A percentile compares a stretch with the other conserved stretches of the same genome.
phyloP scores from a whole-genome alignment of 2,329 filamentous ascomycete genomes.

The Penicillium fuscoglaucum region DNA sequence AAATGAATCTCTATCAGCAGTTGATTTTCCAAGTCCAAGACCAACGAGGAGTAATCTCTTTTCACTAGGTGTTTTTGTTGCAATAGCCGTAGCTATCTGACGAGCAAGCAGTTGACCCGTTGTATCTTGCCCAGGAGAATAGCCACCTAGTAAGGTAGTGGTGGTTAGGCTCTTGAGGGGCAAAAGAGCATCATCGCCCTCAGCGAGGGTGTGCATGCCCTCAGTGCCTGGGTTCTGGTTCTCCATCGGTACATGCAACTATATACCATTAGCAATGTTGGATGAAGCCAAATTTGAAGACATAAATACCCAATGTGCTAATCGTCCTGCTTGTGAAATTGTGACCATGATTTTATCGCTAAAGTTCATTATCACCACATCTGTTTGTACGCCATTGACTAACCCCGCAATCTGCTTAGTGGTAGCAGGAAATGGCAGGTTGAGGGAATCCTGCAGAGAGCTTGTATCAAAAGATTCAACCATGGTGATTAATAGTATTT shows the following conservation, averaged over 20 bases:
- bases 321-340: slow-evolving; percentile 76
- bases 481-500: slow-evolving; percentile 21
- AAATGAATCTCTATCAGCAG: slow-evolving; percentile 44
- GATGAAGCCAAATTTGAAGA: background rate
- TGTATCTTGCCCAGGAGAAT: slow-evolving; percentile 74
- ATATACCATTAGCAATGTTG: slow-evolving; percentile 10
- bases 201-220: slow-evolving; percentile 41
- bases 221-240: slow-evolving; percentile 38
- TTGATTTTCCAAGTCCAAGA: slow-evolving; percentile 54
- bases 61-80: slow-evolving; percentile 66
- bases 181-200: slow-evolving; percentile 59
- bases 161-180: slow-evolving; percentile 82
- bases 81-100: slow-evolving; percentile 80
- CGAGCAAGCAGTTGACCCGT: slow-evolving; percentile 85
- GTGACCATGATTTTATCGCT: slow-evolving; percentile 89
- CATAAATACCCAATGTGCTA: slow-evolving; percentile 85
- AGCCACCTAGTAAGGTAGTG: slow-evolving; percentile 81
- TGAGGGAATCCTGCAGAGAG: slow-evolving; percentile 43
- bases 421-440: slow-evolving; percentile 66
- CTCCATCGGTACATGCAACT: slow-evolving; percentile 37
- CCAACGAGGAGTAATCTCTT: slow-evolving; percentile 60
- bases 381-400: slow-evolving; percentile 69
- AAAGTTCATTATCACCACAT: slow-evolving; percentile 72
- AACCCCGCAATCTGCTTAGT: slow-evolving; percentile 60
- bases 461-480: slow-evolving; percentile 26